Percentiles rank a stretch among this genome's conserved stretches.
phyloP scores from a whole-genome alignment of 2,329 filamentous ascomycete species.

The Colletotrichum lupini region DNA sequence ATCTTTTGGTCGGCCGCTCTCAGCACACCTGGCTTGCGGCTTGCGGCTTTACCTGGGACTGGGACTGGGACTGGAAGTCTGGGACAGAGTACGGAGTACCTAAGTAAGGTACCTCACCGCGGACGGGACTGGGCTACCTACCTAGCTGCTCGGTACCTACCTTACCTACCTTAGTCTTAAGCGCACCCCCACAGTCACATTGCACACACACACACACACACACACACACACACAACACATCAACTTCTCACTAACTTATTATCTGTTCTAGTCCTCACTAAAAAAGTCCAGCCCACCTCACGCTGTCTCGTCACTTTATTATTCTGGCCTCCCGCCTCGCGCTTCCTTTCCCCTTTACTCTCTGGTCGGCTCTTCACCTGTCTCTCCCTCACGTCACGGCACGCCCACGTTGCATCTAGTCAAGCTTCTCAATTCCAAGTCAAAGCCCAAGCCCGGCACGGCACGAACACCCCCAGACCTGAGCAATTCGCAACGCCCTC shows the following conservation, averaged over 20 bases:
- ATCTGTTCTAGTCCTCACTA: constrained; percentile 28
- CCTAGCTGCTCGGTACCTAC: neutral
- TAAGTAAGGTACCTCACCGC: neutral
- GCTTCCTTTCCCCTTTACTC: constrained; percentile 12
- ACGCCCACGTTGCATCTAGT: neutral
- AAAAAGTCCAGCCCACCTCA: constrained; percentile 30
- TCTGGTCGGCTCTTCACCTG: neutral
- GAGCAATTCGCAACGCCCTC: constrained; percentile 1
- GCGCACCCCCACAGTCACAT: constrained; percentile 31
- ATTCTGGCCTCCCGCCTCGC: neutral
- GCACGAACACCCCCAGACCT: neutral
- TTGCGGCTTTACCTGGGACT: too few species aligned
- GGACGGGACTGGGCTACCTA: neutral
- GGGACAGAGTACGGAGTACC: neutral
- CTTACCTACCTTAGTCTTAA: constrained; percentile 19
- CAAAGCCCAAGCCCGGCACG: neutral
- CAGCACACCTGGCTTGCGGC: neutral
- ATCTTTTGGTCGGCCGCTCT: constrained; percentile 15
- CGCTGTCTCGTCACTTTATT: neutral
- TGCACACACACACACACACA: neutral
- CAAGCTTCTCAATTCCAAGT: neutral
- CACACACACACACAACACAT: neutral
- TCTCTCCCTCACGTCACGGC: constrained; percentile 13
- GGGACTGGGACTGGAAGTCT: too few species aligned
- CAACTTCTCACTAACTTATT: constrained; percentile 26